phyloP scores from a whole-genome alignment of 2,329 filamentous ascomycete species.

The Cryphonectria naterciae region DNA sequence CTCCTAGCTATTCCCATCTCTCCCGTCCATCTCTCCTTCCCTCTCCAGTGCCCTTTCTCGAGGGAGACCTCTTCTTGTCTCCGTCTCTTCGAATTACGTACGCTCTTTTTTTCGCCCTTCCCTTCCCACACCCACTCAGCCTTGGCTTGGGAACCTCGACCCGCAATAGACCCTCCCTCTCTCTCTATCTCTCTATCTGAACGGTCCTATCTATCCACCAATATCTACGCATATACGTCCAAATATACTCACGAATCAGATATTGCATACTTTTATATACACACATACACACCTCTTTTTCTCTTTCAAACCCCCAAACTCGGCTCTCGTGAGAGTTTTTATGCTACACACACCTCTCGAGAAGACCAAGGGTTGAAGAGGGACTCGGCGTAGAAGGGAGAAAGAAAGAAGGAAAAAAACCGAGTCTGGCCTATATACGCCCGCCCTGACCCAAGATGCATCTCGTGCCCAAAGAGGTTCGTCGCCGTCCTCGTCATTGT shows the following conservation, averaged over 20 bases:
- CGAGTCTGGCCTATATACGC: conserved; percentile 7
- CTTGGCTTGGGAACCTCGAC: neutral
- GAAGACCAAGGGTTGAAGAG: neutral
- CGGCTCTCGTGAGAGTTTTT: neutral
- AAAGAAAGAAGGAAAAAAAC: neutral
- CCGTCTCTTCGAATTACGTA: neutral
- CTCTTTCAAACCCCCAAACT: neutral
- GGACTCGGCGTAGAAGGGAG: neutral
- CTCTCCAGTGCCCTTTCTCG: neutral
- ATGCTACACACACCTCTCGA: neutral
- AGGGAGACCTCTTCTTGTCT: neutral
- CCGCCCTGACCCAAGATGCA: conserved; percentile 37
- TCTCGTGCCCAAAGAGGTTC: conserved; percentile 43
- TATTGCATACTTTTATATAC: neutral
- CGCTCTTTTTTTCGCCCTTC: neutral
- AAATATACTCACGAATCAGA: neutral
- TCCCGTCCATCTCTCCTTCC: neutral
- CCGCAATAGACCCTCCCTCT: neutral
- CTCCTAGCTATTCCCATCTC: neutral
- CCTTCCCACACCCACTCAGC: neutral
- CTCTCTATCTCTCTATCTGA: neutral
- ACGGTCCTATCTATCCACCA: neutral
- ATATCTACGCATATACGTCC: neutral
- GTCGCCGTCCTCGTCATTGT: conserved; percentile 28
- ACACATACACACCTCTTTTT: neutral